Evolutionary conservation across 306 rosid species (phyloP).

Genomic region (Casuarina equisetifolia): DNA sequence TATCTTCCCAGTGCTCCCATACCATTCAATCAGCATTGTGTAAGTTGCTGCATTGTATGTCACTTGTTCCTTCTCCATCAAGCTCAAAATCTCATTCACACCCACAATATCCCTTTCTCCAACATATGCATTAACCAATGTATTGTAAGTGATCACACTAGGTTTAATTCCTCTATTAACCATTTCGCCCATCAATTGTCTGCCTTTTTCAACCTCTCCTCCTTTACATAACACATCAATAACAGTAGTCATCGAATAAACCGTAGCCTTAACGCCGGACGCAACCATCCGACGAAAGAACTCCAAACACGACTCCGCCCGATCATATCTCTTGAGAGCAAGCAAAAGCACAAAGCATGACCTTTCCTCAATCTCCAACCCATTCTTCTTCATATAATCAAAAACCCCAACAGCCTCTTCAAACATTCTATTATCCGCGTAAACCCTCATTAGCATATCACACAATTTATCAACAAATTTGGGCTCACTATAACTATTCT

Average conservation of each 20-base stretch:
- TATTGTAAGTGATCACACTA: slow-evolving; percentile 59
- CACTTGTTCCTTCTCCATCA: slow-evolving; percentile 58
- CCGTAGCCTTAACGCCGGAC: slow-evolving; percentile 47
- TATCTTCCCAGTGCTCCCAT: slow-evolving; percentile 44
- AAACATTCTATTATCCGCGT: slow-evolving; percentile 53
- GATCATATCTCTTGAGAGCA: slow-evolving; percentile 53
- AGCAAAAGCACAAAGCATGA: slow-evolving; percentile 74
- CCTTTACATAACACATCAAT: slow-evolving; percentile 57
- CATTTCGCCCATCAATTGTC: slow-evolving; percentile 55
- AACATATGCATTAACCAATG: slow-evolving; percentile 52
- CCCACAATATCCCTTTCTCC: slow-evolving; percentile 46
- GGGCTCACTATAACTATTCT: slow-evolving; percentile 24
- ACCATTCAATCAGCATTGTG: slow-evolving; percentile 59
- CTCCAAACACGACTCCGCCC: slow-evolving; percentile 36
- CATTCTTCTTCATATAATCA: slow-evolving; percentile 42
- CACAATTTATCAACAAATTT: slow-evolving; percentile 48
- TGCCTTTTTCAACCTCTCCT: slow-evolving; percentile 56
- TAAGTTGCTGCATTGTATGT: slow-evolving; percentile 47
- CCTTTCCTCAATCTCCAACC: slow-evolving; percentile 64
- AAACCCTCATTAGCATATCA: slow-evolving; percentile 79
- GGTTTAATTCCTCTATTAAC: slow-evolving; percentile 44
- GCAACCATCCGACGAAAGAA: slow-evolving; percentile 65
- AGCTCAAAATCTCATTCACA: slow-evolving; percentile 44
- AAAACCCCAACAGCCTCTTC: slow-evolving; percentile 57
- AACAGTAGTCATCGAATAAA: slow-evolving; percentile 64